Conservation (phyloP, 1,284 basidiomycete species). For the Pisolithus thermaeus region DNA sequence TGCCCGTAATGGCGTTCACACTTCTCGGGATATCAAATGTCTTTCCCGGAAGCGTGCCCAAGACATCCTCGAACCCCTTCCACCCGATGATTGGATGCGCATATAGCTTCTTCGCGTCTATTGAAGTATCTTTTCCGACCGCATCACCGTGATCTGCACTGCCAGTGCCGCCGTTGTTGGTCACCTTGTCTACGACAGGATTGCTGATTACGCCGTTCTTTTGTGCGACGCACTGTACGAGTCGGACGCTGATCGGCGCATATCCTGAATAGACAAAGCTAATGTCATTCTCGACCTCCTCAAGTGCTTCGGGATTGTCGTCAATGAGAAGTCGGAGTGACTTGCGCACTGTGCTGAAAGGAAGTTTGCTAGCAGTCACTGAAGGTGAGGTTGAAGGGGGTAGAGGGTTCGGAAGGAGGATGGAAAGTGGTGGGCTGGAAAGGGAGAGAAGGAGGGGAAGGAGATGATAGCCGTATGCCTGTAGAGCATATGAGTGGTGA, state of each 20-base stretch:
- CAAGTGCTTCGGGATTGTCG: constrained; percentile 71
- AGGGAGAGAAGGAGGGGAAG: constrained; percentile 83
- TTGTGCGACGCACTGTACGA: constrained; percentile 90
- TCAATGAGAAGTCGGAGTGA: constrained; percentile 90
- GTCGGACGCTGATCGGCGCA: constrained; percentile 86
- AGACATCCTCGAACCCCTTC: constrained; percentile 93
- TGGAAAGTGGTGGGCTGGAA: constrained; percentile 62
- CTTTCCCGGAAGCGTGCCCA: constrained; percentile 77
- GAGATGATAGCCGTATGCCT: constrained; percentile 92
- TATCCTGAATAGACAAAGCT: constrained; percentile 97
- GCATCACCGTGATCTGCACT: constrained; percentile 36
- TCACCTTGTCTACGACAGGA: constrained; percentile 39
- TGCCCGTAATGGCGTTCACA: constrained; percentile 26
- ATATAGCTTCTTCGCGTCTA: constrained; percentile 47
- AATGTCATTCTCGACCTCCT: constrained; percentile 87
- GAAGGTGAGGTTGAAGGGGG: constrained; percentile 44
- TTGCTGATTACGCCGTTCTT: constrained; percentile 84
- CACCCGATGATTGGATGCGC: constrained; percentile 92
- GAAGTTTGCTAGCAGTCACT: constrained; percentile 49
- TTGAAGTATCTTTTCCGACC: constrained; percentile 32
- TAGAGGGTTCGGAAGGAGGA: constrained; percentile 60
- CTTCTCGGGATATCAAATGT: constrained; percentile 78
- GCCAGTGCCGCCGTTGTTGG: not conserved
- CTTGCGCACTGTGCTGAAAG: constrained; percentile 73
- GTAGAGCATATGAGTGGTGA: constrained; percentile 5